These are phyloP conservation scores for Emericellopsis atlantica DNA, from an alignment of 2,329 filamentous ascomycete genomes.

Conservation along the genomic window DNA sequence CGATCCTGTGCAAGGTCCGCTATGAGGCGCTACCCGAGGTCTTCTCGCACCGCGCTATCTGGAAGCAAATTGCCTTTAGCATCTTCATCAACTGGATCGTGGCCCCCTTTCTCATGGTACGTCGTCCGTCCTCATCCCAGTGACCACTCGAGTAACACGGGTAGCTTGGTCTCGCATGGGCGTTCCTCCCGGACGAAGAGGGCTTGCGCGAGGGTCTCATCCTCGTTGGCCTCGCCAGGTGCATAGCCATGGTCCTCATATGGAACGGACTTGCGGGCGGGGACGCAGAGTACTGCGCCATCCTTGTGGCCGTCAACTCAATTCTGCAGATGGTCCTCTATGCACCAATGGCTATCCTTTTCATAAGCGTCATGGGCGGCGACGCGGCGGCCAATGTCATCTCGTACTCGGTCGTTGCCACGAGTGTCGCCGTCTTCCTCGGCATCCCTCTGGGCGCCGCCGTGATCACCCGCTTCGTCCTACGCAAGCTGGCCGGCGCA, in stretches of 20 bases:
- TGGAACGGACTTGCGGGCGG: conserved; percentile 63
- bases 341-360: conserved; percentile 55
- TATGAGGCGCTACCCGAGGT: conserved; percentile 63
- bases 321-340: conserved; percentile 66
- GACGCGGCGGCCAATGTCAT: conserved; percentile 20
- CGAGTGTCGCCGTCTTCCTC: conserved; percentile 72
- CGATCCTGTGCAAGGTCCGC: conserved; percentile 76
- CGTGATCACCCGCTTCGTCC: conserved; percentile 55
- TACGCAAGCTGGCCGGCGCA: conserved; percentile 41
- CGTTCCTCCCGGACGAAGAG: conserved; percentile 46
- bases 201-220: conserved; percentile 56
- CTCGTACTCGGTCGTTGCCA: conserved; percentile 58
- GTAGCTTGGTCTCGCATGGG: conserved; percentile 55
- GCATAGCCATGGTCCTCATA: conserved; percentile 72
- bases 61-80: conserved; percentile 70
- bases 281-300: conserved; percentile 71
- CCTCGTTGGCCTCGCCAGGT: conserved; percentile 71
- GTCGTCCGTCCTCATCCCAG: neutral
- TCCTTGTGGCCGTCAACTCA: conserved; percentile 65
- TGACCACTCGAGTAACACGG: neutral
- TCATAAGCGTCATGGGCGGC: conserved; percentile 55
- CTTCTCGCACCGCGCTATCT: conserved; percentile 48
- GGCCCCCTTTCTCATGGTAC: conserved; percentile 70
- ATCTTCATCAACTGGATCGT: conserved; percentile 73
- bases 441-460: conserved; percentile 75